These are phyloP conservation scores for Brachypodium distachyon DNA, from an alignment of 202 grass and related monocot species.

Conservation along the genomic window DNA sequence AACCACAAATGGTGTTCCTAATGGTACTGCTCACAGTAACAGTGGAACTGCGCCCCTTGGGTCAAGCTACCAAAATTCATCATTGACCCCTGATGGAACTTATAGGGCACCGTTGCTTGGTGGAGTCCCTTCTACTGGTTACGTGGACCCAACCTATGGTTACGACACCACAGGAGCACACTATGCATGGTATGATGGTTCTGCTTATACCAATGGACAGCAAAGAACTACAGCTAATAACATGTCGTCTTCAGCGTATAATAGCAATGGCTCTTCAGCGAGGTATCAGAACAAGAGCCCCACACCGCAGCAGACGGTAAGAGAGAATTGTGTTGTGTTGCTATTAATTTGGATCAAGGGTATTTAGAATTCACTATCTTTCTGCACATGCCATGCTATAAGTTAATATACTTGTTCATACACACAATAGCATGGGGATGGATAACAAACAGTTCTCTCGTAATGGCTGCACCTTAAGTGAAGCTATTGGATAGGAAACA, in stretches of 20 bases:
- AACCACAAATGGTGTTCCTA: constrained; percentile 39
- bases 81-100: constrained; percentile 51
- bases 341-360: not conserved
- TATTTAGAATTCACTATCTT: not conserved
- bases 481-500: not conserved
- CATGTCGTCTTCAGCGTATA: constrained; percentile 34
- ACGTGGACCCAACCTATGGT: constrained; percentile 52
- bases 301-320: constrained; percentile 47
- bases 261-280: constrained; percentile 25
- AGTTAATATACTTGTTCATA: not conserved
- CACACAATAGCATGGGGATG: not conserved
- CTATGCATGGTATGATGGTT: constrained; percentile 71
- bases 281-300: constrained; percentile 68
- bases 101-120: constrained; percentile 57
- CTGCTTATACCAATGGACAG: constrained; percentile 60
- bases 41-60: constrained; percentile 39
- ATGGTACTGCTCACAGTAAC: constrained; percentile 51
- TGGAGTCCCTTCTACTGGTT: constrained; percentile 64
- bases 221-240: constrained; percentile 47
- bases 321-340: not conserved
- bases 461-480: not conserved
- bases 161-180: constrained; percentile 73
- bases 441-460: not conserved
- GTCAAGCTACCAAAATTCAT: constrained; percentile 58
- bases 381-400: not conserved